Percentiles rank a stretch among this genome's conserved stretches.
Evolutionary conservation across 2,329 filamentous ascomycete genomes (phyloP).

Genomic region (Ophiostoma himal-ulmi): DNA sequence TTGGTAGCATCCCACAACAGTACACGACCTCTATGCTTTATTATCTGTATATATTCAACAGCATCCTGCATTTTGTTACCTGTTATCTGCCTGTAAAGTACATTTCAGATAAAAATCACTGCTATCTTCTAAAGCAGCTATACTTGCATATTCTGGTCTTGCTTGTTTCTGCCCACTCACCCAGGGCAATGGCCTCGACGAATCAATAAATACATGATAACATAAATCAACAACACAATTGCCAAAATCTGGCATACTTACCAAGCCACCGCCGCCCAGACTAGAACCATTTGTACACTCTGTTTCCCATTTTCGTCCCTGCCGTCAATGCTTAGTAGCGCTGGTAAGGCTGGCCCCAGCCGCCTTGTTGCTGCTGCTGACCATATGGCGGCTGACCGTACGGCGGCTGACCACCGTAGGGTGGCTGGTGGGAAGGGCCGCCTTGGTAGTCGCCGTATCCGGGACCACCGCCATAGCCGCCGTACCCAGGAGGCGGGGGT

Average conservation of each 20-base stretch:
- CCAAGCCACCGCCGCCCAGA: not conserved
- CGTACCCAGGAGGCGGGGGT: constrained; percentile 18
- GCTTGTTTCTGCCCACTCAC: too few species aligned
- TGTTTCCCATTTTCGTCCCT: not conserved
- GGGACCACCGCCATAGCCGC: not conserved
- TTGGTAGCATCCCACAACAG: not conserved
- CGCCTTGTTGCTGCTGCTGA: constrained; percentile 13
- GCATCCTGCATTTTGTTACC: not conserved
- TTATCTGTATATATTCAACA: not conserved
- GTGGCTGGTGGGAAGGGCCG: constrained; percentile 17
- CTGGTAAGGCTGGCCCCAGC: constrained; percentile 17
- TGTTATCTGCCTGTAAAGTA: not conserved
- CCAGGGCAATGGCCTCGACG: too few species aligned
- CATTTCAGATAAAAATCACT: too few species aligned
- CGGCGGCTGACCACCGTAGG: constrained; percentile 18
- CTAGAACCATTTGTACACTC: not conserved
- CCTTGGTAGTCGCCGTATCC: not conserved
- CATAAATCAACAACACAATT: too few species aligned
- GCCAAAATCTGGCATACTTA: not conserved
- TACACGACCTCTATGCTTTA: not conserved
- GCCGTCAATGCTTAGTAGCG: not conserved
- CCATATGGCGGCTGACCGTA: constrained; percentile 16
- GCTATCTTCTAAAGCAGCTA: not conserved
- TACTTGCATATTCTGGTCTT: not conserved
- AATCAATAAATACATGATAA: too few species aligned